Base-by-base conservation (phyloP, 495 filamentous ascomycete species). In the Lindgomyces ingoldianus region DNA sequence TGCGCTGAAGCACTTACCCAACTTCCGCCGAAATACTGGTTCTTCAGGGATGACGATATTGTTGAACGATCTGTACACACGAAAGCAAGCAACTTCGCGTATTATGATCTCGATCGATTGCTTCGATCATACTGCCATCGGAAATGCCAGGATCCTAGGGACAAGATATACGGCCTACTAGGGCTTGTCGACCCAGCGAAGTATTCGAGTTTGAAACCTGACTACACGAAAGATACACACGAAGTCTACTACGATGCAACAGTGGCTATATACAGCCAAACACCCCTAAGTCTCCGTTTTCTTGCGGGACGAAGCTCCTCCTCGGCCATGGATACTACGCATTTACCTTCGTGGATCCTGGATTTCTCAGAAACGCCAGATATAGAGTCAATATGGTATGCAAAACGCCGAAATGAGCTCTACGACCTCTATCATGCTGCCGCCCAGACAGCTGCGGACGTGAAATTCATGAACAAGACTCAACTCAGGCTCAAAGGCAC, bases 81-180 rank as follows among this genome's bases (percentile, higher is more conserved):
- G 6, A n/a, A 18, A 9, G 22, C 45, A 18, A 48, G 9, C 6
- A n/a, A 6, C 45, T n/a, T n/a, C n/a, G 4, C n/a, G n/a, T 24
- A 19, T n/a, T 48, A 18, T 48, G 22, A 48, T 18, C 45, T 48
- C 9, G 45, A 48, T 18, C 4, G 45, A n/a, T 19, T 48, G 18
- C n/a, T 48, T 4, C 45, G 45, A 4, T 18, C n/a, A 48, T 48
- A 48, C 18, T 19, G n/a, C 9, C 22, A 18, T 48, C n/a, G 22
- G n/a, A 48, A 48, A 18, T 48, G 45, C 45, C 45, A 48, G 45
- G 45, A 48, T n/a, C 45, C 45, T 8, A 18, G 45, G 18, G 45
- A 48, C 45, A 48, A 48, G n/a, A 48, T 48, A 48, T 48, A 48
- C 18, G 45, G 45, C 45, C 9, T 48, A 18, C 45, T 48, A 6